Base-by-base conservation (phyloP, 345 rosid species). In the Syzygium grande region DNA sequence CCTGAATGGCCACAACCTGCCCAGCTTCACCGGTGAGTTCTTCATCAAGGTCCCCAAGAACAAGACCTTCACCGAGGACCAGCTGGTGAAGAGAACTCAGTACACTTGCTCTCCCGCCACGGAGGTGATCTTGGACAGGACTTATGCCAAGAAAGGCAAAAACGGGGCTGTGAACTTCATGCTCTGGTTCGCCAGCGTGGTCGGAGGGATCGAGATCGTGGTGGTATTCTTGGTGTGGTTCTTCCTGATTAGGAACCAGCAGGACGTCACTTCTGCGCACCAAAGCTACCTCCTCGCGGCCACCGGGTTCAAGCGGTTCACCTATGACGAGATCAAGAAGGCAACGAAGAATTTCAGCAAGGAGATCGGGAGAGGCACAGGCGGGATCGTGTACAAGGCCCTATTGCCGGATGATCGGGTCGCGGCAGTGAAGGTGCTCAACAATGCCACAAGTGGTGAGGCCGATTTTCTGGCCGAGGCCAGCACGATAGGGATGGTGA, bases 281-380 rank as follows among this genome's bases (percentile, higher is more conserved):
- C 87, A 86, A 16, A 88, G 89, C 11, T 89, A 90, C 87, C 30
- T 38, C 19, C 46, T 46, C 19, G 88, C 86, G 7, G 89, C 91
- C 9, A 84, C 90, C 1, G 90, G 93, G 30, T 91, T 91, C 86
- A 89, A n/a, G 46, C 86, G 87, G 87, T 91, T 87, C 88, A 87
- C 93, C 21, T 92, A 87, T 46, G 63, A 52, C 21, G 93, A 90
- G 85, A 87, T 92, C 38, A 88, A 88, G 79, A 84, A 53, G 63
- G 92, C 92, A 16, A 90, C 93, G 21, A 23, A 88, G 68, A 84
- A 89, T 61, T 93, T 93, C 85, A 56, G 84, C n/a, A 49, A 88
- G 54, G 92, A 88, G 83, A 89, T 91, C 11, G 93, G 94, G 34
- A 78, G 90, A n/a, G 94, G 94, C 25, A 91, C 92, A 30, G 90